Evolutionary conservation across 75 land plant species (phyloP).

Genomic region (Larix kaempferi): DNA sequence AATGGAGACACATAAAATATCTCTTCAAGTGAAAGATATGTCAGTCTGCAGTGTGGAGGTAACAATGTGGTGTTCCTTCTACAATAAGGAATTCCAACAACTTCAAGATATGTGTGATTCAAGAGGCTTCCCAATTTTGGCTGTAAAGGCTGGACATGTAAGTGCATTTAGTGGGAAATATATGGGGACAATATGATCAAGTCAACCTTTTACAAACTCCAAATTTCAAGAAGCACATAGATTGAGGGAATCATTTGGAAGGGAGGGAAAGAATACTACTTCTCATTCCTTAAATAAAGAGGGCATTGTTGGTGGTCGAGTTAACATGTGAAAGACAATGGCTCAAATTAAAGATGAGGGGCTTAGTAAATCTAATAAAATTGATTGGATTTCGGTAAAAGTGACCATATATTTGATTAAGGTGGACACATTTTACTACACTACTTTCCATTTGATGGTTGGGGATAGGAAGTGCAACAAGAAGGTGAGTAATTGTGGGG

Average conservation of each 20-base stretch:
- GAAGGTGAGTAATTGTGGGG: no score
- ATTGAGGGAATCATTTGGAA: constrained; percentile 77
- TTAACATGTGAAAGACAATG: constrained; percentile 69
- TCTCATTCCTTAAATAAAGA: no score
- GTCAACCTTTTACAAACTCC: constrained; percentile 82
- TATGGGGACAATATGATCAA: constrained; percentile 73
- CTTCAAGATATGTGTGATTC: constrained; percentile 70
- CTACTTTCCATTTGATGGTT: no score
- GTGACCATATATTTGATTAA: no score
- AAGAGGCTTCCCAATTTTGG: constrained; percentile 66
- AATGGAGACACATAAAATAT: no score
- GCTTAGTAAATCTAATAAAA: no score
- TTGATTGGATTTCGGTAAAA: no score
- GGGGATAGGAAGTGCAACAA: no score
- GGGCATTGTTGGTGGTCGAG: constrained; percentile 31
- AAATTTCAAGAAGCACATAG: constrained; percentile 58
- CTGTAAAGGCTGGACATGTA: constrained; percentile 87
- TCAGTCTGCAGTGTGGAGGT: constrained; percentile 79
- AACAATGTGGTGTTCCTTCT: constrained; percentile 93
- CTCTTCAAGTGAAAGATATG: no score
- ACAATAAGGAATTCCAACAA: constrained; percentile 82
- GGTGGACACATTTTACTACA: no score
- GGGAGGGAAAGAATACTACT: no score
- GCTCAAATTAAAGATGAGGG: no score
- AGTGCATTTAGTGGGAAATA: constrained; percentile 95